phyloP scores from a whole-genome alignment of 495 filamentous ascomycete genomes.

The Mycothermus thermophilus region DNA sequence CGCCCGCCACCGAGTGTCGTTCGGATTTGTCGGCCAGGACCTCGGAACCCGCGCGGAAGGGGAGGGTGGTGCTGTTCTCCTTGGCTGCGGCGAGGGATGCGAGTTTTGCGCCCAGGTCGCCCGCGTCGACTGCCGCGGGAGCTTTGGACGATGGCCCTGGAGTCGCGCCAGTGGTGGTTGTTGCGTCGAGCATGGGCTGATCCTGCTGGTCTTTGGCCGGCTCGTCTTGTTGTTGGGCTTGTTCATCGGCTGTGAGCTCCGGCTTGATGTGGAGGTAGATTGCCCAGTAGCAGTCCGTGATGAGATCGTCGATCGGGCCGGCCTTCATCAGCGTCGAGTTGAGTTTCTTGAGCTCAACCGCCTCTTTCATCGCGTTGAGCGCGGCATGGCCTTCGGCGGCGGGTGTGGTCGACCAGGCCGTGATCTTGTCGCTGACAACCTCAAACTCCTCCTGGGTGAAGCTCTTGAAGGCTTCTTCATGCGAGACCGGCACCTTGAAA shows the following conservation, averaged over 20 bases:
- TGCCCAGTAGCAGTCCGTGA: conserved; percentile 73
- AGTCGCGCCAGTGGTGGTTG: neutral
- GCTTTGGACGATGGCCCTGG: too few species aligned
- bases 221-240: neutral
- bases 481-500: conserved; percentile 47
- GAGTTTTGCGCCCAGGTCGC: conserved; percentile 26
- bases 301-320: conserved; percentile 73
- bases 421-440: conserved; percentile 34
- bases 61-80: conserved; percentile 7
- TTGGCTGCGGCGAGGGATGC: conserved; percentile 30
- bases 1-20: conserved; percentile 22
- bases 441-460: conserved; percentile 71
- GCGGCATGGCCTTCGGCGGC: conserved; percentile 28
- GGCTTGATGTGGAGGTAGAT: conserved; percentile 47
- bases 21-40: conserved; percentile 23
- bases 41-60: conserved; percentile 17
- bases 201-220: too few species aligned
- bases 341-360: conserved; percentile 77
- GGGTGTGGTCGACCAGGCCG: conserved; percentile 32
- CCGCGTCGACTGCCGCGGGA: neutral
- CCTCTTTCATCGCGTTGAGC: conserved; percentile 68
- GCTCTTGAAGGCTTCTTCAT: conserved; percentile 71
- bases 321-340: conserved; percentile 77
- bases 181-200: neutral
- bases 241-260: conserved; percentile 18